Percentiles rank a stretch among this genome's conserved stretches.
Conservation (phyloP, 371 early-diverging fungal species). For the Lichtheimia ornata region DNA sequence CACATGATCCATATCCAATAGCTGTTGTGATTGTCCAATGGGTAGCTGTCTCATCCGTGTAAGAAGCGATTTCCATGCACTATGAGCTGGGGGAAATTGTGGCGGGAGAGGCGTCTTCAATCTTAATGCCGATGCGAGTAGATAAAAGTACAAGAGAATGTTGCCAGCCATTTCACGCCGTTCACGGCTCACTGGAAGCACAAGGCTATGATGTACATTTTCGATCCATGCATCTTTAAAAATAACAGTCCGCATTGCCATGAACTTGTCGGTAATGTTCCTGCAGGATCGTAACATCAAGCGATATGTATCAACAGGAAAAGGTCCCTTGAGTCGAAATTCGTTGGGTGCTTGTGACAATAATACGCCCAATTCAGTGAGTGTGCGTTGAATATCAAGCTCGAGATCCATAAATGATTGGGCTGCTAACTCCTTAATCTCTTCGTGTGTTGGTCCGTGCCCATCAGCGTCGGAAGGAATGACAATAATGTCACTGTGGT, state of each 20-base stretch:
- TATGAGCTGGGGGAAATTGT: conserved; percentile 71
- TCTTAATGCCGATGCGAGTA: conserved; percentile 75
- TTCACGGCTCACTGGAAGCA: conserved; percentile 56
- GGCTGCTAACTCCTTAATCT: conserved; percentile 18
- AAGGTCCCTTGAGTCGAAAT: conserved; percentile 83
- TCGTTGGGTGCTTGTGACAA: conserved; percentile 78
- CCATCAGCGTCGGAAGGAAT: conserved; percentile 24
- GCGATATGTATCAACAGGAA: conserved; percentile 69
- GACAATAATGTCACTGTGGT: no score
- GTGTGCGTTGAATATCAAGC: conserved; percentile 63
- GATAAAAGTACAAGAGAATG: conserved; percentile 76
- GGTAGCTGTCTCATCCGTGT: conserved; percentile 49
- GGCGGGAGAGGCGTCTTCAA: conserved; percentile 86
- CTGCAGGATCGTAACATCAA: conserved; percentile 71
- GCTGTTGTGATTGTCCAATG: conserved; percentile 46
- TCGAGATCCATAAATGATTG: conserved; percentile 72
- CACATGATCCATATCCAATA: conserved; percentile 55
- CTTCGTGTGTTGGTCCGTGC: neutral
- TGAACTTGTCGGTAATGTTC: conserved; percentile 72
- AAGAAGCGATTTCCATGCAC: conserved; percentile 51
- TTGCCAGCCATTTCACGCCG: conserved; percentile 73
- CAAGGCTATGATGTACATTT: conserved; percentile 55
- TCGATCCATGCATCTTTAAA: conserved; percentile 64
- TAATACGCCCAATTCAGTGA: conserved; percentile 63
- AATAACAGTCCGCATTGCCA: conserved; percentile 70